Conservation (phyloP, 2,329 filamentous ascomycete genomes). For the Pseudodiploospora longispora region DNA sequence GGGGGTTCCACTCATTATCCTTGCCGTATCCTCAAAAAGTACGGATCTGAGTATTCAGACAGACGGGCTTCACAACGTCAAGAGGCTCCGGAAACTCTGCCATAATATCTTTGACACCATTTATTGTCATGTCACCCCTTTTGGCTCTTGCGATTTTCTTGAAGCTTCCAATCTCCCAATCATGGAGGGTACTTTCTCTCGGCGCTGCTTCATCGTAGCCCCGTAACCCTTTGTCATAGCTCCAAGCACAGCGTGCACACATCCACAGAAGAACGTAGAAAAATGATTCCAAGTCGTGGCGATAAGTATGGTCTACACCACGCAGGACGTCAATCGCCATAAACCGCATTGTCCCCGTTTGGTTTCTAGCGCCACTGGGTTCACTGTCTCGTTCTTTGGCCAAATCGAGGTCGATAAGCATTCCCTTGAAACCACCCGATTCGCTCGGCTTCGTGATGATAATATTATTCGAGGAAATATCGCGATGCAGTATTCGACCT, state of each 20-base stretch:
- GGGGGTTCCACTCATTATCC: neutral
- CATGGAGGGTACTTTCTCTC: neutral
- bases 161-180: neutral
- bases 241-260: neutral
- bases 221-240: too few species aligned
- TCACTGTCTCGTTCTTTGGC: slow-evolving; percentile 6
- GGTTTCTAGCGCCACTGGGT: neutral
- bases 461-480: slow-evolving; percentile 29
- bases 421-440: slow-evolving; percentile 16
- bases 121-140: neutral
- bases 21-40: neutral
- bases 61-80: neutral
- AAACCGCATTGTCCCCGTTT: slow-evolving; percentile 3
- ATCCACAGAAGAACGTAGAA: slow-evolving; percentile 7
- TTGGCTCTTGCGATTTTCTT: neutral
- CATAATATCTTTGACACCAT: slow-evolving; percentile 1
- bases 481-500: slow-evolving; percentile 23
- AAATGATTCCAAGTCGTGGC: slow-evolving; percentile 5
- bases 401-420: slow-evolving; percentile 12
- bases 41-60: neutral
- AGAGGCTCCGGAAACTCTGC: neutral
- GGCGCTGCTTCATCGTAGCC: neutral
- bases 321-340: slow-evolving; percentile 2
- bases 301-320: slow-evolving; percentile 1
- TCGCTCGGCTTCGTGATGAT: slow-evolving; percentile 20